Percentiles rank a stretch among this genome's conserved stretches.
These are phyloP conservation scores for Daldinia childiae DNA, from an alignment of 495 filamentous ascomycete genomes.

Conservation along the genomic window DNA sequence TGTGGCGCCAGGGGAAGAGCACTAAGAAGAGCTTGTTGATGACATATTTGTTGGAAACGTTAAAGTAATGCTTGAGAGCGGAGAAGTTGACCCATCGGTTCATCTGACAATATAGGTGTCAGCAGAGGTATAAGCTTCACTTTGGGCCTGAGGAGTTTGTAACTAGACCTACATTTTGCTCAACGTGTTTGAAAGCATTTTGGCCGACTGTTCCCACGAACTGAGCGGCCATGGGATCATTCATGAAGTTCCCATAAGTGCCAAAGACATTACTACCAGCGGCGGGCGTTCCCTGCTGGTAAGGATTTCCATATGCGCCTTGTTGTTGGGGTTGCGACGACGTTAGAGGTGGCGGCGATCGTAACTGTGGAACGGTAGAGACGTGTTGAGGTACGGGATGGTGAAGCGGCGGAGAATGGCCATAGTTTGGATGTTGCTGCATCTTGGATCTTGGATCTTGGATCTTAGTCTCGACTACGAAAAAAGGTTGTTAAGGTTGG, in stretches of 20 bases:
- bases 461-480: background rate
- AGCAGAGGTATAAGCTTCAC: constrained; percentile 10
- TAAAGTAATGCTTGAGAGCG: constrained; percentile 96
- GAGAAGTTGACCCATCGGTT: constrained; percentile 93
- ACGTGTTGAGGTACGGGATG: constrained; percentile 99
- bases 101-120: constrained; percentile 63
- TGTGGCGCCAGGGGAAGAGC: constrained; percentile 96
- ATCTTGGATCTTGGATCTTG: constrained; percentile 68
- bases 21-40: constrained; percentile 86
- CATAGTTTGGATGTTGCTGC: constrained; percentile 84
- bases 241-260: constrained; percentile 87
- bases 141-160: background rate
- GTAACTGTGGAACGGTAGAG: constrained; percentile 97
- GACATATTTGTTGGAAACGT: constrained; percentile 92
- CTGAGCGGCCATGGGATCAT: constrained; percentile 89
- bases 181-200: constrained; percentile 86
- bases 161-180: constrained; percentile 76
- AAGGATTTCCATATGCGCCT: constrained; percentile 79
- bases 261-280: constrained; percentile 68
- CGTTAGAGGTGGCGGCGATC: constrained; percentile 88
- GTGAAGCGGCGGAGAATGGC: constrained; percentile 94
- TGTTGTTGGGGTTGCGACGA: constrained; percentile 75
- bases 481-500: background rate
- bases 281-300: constrained; percentile 66
- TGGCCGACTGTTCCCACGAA: constrained; percentile 95